Base-by-base conservation (phyloP, 495 filamentous ascomycete genomes). In the Penicillium coprophilum region DNA sequence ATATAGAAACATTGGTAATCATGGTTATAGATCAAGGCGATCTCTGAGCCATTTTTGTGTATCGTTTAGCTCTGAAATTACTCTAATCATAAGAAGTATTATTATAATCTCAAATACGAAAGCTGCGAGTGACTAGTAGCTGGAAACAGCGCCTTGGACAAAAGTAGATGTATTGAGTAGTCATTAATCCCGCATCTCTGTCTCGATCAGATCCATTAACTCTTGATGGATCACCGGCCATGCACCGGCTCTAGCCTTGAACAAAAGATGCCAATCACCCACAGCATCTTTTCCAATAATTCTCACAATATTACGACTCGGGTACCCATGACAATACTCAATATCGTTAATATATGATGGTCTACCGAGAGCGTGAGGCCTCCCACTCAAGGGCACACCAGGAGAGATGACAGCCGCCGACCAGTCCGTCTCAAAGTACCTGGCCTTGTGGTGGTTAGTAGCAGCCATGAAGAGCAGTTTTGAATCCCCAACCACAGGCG, bases 261-360 rank as follows among this genome's bases (percentile, higher is more conserved):
- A 54, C 45, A 46, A 12, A n/a, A 77, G 46, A 76, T 75, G 77
- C 48, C 76, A 81, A 59, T 79, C 76, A 3, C 75, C 78, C 31
- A 64, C 65, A 6, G 56, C 61, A 53, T 80, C 77, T 61, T 79
- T 76, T 1, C 78, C 78, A 21, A 78, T 51, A 13, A 80, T 65
- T 7, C 32, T 43, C 12, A 54, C 31, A 20, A 53, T 30, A 20
- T 63, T 57, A 10, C 56, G 46, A 32, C 46, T 46, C 8, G 31
- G 72, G 64, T 61, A 78, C 62, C 30, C 59, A n/a, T n/a, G 61
- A 63, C 39, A 71, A 67, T 52, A 70, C 56, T 17, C 69, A 65
- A 52, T 71, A 56, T 31, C 55, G 52, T 58, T 48, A 4, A 32
- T 20, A 7, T 48, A 48, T 2, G 46, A 48, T 20, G 46, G 46